Percentiles rank a stretch among this genome's conserved stretches.
Conservation (phyloP, 176 grass and related monocot genomes). For the Chrysopogon serrulatus region DNA sequence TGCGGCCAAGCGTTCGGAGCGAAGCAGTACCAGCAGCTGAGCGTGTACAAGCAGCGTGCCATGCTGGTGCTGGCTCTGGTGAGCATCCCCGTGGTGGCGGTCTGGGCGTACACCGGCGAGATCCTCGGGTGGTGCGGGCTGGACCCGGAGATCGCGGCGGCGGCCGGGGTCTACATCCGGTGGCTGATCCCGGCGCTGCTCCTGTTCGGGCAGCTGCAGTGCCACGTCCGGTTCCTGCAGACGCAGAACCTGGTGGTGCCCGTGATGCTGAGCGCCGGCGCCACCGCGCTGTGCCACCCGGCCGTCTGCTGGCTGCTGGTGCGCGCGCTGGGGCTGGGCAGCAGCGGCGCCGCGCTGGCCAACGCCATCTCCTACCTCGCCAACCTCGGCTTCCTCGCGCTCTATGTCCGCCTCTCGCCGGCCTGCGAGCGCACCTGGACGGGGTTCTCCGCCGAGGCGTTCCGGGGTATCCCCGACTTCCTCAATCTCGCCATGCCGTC, state of each 20-base stretch:
- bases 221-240: slow-evolving; percentile 36
- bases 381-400: slow-evolving; percentile 13
- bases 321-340: slow-evolving; percentile 19
- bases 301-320: slow-evolving; percentile 54
- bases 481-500: slow-evolving; percentile 53
- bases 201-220: slow-evolving; percentile 29
- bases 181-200: slow-evolving; percentile 34
- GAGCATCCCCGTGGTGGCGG: slow-evolving; percentile 10
- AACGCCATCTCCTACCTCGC: slow-evolving; percentile 22
- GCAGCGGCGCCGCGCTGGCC: slow-evolving; percentile 42
- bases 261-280: slow-evolving; percentile 32
- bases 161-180: slow-evolving; percentile 27
- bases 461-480: slow-evolving; percentile 21
- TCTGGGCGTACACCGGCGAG: slow-evolving; percentile 35
- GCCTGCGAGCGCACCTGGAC: slow-evolving; percentile 32
- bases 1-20: slow-evolving; percentile 51
- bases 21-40: slow-evolving; percentile 20
- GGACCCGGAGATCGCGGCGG: slow-evolving; percentile 28
- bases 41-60: slow-evolving; percentile 45
- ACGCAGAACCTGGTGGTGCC: slow-evolving; percentile 43
- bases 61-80: slow-evolving; percentile 36
- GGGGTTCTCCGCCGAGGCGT: slow-evolving; percentile 38
- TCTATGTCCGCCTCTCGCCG: slow-evolving; percentile 37
- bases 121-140: slow-evolving; percentile 28
- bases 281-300: slow-evolving; percentile 21